A percentile compares a stretch with the other conserved stretches of the same genome.
These are phyloP conservation scores for Trypanosoma platydactyli DNA, from an alignment of 208 protist species.

Conservation along the genomic window DNA sequence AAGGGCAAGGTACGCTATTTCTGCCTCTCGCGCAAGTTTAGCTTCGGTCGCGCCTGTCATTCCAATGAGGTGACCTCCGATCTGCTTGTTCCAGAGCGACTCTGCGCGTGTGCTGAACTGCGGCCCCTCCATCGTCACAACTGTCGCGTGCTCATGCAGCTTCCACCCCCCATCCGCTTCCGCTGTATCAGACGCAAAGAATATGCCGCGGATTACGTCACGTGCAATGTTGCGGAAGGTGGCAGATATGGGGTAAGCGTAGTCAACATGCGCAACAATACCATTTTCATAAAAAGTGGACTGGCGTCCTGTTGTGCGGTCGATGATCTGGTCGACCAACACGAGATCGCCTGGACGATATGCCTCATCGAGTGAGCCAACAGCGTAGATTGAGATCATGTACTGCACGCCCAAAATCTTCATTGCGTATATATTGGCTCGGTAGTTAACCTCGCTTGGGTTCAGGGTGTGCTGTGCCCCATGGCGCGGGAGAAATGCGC, in stretches of 20 bases:
- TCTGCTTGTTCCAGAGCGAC: constrained; percentile 71
- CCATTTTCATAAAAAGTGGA: constrained; percentile 87
- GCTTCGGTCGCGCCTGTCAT: constrained; percentile 93
- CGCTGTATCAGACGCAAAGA: constrained; percentile 23
- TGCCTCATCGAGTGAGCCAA: constrained; percentile 77
- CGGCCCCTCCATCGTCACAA: constrained; percentile 93
- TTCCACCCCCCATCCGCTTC: constrained; percentile 28
- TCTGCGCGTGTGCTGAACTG: constrained; percentile 90
- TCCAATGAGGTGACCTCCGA: constrained; percentile 87
- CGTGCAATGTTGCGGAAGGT: constrained; percentile 40
- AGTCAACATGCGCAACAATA: constrained; percentile 81
- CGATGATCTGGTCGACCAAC: constrained; percentile 89
- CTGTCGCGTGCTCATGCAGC: constrained; percentile 56
- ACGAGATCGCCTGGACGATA: constrained; percentile 86
- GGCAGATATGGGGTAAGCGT: constrained; percentile 76
- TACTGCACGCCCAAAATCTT: constrained; percentile 88
- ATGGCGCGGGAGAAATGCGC: constrained; percentile 89
- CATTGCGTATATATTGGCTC: constrained; percentile 91
- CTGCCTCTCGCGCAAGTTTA: constrained; percentile 90
- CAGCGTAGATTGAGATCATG: constrained; percentile 84
- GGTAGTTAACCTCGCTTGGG: constrained; percentile 89
- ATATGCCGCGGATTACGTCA: constrained; percentile 40
- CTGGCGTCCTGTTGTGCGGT: constrained; percentile 68
- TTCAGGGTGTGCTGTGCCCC: constrained; percentile 69
- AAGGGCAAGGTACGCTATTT: constrained; percentile 84